Conservation (phyloP, 208 protist genomes). For the Porcisia deanei region DNA sequence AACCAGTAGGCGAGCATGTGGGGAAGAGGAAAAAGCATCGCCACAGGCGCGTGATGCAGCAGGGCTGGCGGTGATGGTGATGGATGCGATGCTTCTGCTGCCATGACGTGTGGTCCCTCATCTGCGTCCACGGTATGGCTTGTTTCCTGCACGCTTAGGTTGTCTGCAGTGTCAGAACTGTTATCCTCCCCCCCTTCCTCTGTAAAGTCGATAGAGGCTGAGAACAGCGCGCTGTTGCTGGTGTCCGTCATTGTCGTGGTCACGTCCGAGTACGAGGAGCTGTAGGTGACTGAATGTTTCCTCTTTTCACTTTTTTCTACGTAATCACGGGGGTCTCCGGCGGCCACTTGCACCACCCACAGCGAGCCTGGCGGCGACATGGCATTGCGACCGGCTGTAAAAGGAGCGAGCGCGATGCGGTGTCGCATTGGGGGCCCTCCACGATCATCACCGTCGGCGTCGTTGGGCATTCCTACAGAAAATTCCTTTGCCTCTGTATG, state of each 20-base stretch:
- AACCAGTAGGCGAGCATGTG: slow-evolving; percentile 60
- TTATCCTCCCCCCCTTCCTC: slow-evolving; percentile 8
- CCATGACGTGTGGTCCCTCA: neutral
- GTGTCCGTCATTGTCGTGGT: slow-evolving; percentile 5
- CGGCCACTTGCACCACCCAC: slow-evolving; percentile 12
- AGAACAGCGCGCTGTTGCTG: slow-evolving; percentile 6
- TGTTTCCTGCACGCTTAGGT: neutral
- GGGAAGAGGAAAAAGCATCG: slow-evolving; percentile 35
- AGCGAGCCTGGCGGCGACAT: neutral
- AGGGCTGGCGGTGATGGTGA: neutral
- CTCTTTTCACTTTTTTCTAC: neutral
- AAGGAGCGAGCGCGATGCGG: slow-evolving; percentile 2
- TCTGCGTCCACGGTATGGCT: neutral
- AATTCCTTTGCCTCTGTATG: neutral
- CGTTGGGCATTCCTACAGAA: neutral
- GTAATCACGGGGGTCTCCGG: neutral
- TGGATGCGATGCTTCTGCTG: neutral
- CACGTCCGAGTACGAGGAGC: slow-evolving; percentile 30
- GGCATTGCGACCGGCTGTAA: neutral
- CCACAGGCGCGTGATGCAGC: slow-evolving; percentile 10
- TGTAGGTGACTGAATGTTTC: slow-evolving; percentile 24
- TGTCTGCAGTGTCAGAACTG: neutral
- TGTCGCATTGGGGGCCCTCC: neutral
- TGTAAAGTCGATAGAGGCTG: slow-evolving; percentile 22
- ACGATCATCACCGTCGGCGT: neutral